Evolutionary conservation across 179 eudicot species (phyloP), one percentile per base, ranked within the genome.

Genomic region (Heliamphora pulchella): DNA sequence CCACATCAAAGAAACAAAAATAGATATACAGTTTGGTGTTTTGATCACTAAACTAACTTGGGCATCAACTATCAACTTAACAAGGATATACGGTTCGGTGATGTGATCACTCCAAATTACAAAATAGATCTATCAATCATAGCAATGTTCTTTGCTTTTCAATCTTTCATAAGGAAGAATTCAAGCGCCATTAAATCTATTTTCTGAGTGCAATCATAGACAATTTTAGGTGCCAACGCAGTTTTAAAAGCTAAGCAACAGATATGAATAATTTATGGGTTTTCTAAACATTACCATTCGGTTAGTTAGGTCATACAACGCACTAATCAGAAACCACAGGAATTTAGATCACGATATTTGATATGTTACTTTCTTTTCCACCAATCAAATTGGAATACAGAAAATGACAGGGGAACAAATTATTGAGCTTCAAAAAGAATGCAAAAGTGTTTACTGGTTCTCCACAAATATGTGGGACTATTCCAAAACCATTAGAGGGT

Each of bases 161-260:
- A 8, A 22, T 14, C 68, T 65, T 8, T 65, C 5, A 0, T 17
- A 65, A 65, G 10, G 70, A 65, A 65, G 15, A 65, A 31, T 22
- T 11, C 4, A 10, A 7, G 46, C 47, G 39, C 43, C 3, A 64
- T 64, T 5, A 22, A 0, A 50, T 48, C 75, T 59, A 71, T 50
- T 71, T 71, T 22, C 13, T 71, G 31, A 70, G 5, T 48, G 74
- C 15, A 15, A 70, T 9, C 10, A 46, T 17, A 7, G 2, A n/a
- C 31, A 50, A 47, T 14, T 71, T 48, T 14, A 48, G 71, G 71
- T 41, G 50, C 61, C 59, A 50, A 3, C 20, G 43, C 48, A 54
- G 20, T 74, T 53, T 74, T 13, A 55, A 55, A 58, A 53, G 68
- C 68, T 64, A 63, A 64, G 70, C 46, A 66, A 66, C 31, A 66